Base-by-base conservation (phyloP, 306 rosid genomes). In the Pyrus pyrifolia region DNA sequence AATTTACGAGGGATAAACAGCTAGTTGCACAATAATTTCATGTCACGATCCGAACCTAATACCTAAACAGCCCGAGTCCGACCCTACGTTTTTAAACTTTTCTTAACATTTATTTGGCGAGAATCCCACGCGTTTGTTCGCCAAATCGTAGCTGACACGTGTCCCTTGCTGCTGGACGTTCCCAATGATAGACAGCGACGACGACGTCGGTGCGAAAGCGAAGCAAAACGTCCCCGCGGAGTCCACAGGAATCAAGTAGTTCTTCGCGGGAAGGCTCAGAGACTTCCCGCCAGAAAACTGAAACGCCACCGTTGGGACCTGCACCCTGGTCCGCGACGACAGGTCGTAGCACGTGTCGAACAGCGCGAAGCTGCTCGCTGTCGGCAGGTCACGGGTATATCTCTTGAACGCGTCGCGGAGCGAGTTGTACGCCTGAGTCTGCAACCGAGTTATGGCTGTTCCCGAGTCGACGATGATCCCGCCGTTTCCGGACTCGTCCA, bases 111-210 rank as follows among this genome's bases (percentile, higher is more conserved):
- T 90, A 55, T 79, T 84, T 45, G 93, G 70, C 2, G 99, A 84
- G 87, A 95, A 95, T 12, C 86, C 98, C 38, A 95, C 83, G 4
- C 81, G n/a, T 2, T 78, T 72, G 35, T 88, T 88, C 0, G 85
- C 89, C 27, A 90, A 78, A 80, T 95, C 96, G 11, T 78, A 89
- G 63, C 79, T 89, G 90, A 95, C 99, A 89, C 99, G 99, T 78
- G 89, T 95, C 86, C 97, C 99, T 22, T 95, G 99, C 46, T 95
- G 99, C 87, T 95, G 99, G 3, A 95, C 91, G 21, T 92, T 95
- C 11, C 99, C 97, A 6, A 95, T 86, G 30, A 95, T 95, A 0
- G 99, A 89, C 64, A 87, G 0, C 2, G 86, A 2, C 78, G 93
- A 82, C 80, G 90, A 3, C 82, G 98, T 85, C 4, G 99, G 92